phyloP scores from a whole-genome alignment of 768 basidiomycete genomes.

The Kwoniella europaea region DNA sequence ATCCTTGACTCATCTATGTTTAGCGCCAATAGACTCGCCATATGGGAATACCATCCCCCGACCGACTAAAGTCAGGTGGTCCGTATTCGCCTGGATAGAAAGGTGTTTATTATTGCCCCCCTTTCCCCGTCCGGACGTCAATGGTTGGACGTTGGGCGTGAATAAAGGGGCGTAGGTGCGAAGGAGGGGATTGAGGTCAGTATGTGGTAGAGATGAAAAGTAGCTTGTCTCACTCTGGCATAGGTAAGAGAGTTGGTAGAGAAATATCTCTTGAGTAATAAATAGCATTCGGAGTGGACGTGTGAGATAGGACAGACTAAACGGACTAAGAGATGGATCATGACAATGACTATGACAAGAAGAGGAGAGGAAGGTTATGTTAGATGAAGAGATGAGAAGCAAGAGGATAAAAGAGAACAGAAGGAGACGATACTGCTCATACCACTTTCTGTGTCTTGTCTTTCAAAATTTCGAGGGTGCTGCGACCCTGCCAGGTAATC shows the following conservation, averaged over 20 bases:
- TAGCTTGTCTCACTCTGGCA: too few relatives aligned
- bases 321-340: too few relatives aligned
- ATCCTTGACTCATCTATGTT: constrained; percentile 9
- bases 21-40: neutral
- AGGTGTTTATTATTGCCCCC: constrained; percentile 30
- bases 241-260: too few relatives aligned
- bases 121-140: constrained; percentile 48
- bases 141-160: constrained; percentile 41
- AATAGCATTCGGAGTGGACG: too few relatives aligned
- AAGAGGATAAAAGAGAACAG: neutral
- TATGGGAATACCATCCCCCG: constrained; percentile 17
- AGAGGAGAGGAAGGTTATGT: neutral
- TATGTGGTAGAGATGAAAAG: too few relatives aligned
- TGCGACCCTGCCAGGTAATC: neutral
- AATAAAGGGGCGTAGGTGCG: constrained; percentile 39
- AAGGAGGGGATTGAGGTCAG: constrained; percentile 3
- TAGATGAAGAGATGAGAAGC: neutral
- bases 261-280: too few relatives aligned
- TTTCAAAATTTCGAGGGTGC: neutral
- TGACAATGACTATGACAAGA: too few relatives aligned
- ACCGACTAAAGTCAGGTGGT: constrained; percentile 37
- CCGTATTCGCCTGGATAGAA: constrained; percentile 13
- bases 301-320: too few relatives aligned
- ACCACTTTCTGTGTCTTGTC: neutral
- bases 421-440: neutral